A percentile compares a stretch with the other conserved stretches of the same genome.
These are phyloP conservation scores for Symbiodinium pilosum DNA, from an alignment of 73 alveolate species.

Conservation along the genomic window DNA sequence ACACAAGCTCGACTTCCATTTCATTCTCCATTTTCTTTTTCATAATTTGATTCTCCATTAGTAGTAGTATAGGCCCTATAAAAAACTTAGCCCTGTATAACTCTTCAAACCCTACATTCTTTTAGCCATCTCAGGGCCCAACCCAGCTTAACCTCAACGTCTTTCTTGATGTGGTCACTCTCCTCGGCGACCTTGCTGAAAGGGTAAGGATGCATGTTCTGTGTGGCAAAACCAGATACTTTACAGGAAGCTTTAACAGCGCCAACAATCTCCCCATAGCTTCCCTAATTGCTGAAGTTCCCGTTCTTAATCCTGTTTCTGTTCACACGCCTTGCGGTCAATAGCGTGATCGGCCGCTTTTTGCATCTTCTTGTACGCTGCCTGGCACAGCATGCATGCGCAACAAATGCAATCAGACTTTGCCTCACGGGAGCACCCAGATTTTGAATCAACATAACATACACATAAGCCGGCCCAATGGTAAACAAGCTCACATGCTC, in stretches of 20 bases:
- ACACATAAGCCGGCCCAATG: not conserved
- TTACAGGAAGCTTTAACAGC: not conserved
- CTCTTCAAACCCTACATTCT: not conserved
- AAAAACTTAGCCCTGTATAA: not conserved
- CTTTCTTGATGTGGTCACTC: slow-evolving; percentile 45
- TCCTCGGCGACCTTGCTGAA: slow-evolving; percentile 34
- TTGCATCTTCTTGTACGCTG: slow-evolving; percentile 66
- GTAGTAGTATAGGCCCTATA: not conserved
- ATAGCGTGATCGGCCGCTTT: slow-evolving; percentile 43
- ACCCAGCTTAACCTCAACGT: slow-evolving; percentile 40
- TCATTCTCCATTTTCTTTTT: too few relatives aligned
- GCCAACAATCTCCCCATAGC: not conserved
- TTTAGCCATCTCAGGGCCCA: not conserved
- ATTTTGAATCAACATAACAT: not conserved
- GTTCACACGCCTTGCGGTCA: slow-evolving; percentile 58
- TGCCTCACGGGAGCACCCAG: too few relatives aligned
- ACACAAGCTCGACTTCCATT: too few relatives aligned
- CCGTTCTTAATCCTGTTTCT: too few relatives aligned
- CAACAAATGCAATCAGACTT: too few relatives aligned
- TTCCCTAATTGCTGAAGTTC: too few relatives aligned
- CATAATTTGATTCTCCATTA: too few relatives aligned
- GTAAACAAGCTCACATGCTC: not conserved
- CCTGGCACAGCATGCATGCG: too few relatives aligned
- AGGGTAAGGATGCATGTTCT: not conserved
- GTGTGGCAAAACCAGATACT: too few relatives aligned